These are phyloP conservation scores for Candida sanyiensis DNA, from an alignment of 805 yeast genomes.

Conservation along the genomic window DNA sequence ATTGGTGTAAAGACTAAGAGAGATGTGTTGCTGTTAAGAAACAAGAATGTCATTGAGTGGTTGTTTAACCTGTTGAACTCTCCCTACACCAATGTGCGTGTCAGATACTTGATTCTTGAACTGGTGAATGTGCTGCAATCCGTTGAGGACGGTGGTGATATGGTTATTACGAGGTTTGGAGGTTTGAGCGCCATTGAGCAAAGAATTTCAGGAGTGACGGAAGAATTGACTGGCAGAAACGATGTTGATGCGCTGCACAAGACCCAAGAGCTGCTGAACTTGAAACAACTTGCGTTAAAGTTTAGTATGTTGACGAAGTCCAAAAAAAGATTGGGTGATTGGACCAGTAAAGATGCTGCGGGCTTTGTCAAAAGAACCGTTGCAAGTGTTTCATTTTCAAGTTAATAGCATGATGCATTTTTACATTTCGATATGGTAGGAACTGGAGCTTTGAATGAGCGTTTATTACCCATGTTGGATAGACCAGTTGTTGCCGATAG, in stretches of 20 bases:
- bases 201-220: conserved; percentile 9
- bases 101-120: conserved; percentile 36
- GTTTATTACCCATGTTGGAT: too few relatives aligned
- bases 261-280: conserved; percentile 33
- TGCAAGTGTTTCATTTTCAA: too few relatives aligned
- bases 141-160: conserved; percentile 53
- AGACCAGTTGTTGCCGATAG: too few relatives aligned
- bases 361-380: conserved; percentile 16
- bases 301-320: conserved; percentile 35
- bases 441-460: too few relatives aligned
- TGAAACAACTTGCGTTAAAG: conserved; percentile 43
- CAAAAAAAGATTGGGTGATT: conserved; percentile 54
- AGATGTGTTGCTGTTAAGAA: conserved; percentile 51
- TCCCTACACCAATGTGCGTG: conserved; percentile 39
- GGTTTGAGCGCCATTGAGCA: conserved; percentile 36
- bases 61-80: conserved; percentile 47
- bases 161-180: conserved; percentile 55
- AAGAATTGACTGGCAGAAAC: conserved; percentile 2
- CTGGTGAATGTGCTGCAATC: conserved; percentile 43
- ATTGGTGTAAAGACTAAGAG: conserved; percentile 39
- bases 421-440: too few relatives aligned
- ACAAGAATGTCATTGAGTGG: conserved; percentile 63
- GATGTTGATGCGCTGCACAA: conserved; percentile 11
- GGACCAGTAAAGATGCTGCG: conserved; percentile 51
- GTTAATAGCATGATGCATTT: too few relatives aligned